These are phyloP conservation scores for Mallotus nudiflorus DNA, from an alignment of 345 rosid species.

Conservation along the genomic window DNA sequence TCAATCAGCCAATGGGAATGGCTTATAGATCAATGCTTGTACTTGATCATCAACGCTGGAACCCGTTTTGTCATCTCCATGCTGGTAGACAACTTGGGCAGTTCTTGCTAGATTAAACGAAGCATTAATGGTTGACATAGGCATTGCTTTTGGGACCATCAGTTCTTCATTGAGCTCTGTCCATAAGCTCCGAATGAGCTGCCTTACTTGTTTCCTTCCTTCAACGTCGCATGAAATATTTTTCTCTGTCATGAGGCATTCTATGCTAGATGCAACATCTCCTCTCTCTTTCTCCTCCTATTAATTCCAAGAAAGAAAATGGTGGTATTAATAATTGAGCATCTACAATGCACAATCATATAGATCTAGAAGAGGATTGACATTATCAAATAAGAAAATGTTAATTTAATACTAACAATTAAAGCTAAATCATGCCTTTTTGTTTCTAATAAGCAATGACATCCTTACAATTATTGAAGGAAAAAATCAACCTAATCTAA, in stretches of 20 bases:
- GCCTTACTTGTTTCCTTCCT: conserved; percentile 23
- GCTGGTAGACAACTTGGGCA: conserved; percentile 29
- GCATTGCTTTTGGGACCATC: background rate
- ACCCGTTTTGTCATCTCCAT: conserved; percentile 24
- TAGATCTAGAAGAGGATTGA: too few species aligned
- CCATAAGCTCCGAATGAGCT: conserved; percentile 24
- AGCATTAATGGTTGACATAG: conserved; percentile 14
- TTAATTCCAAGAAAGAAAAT: too few species aligned
- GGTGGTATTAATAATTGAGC: too few species aligned
- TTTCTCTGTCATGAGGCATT: conserved; percentile 24
- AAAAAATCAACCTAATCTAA: too few species aligned
- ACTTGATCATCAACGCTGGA: conserved; percentile 18
- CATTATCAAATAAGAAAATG: too few species aligned
- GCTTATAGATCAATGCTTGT: conserved; percentile 12
- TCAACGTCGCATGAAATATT: conserved; percentile 14
- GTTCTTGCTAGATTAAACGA: conserved; percentile 30
- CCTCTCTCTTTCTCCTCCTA: conserved; percentile 38
- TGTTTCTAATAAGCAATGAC: too few species aligned
- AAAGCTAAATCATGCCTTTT: too few species aligned
- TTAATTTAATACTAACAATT: too few species aligned
- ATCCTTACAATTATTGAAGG: too few species aligned
- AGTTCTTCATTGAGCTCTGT: conserved; percentile 21
- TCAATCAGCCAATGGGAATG: background rate
- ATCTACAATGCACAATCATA: too few species aligned
- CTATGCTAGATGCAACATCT: conserved; percentile 30